These are phyloP conservation scores for Chaetomium fimeti DNA, from an alignment of 495 filamentous ascomycete species.

Conservation along the genomic window DNA sequence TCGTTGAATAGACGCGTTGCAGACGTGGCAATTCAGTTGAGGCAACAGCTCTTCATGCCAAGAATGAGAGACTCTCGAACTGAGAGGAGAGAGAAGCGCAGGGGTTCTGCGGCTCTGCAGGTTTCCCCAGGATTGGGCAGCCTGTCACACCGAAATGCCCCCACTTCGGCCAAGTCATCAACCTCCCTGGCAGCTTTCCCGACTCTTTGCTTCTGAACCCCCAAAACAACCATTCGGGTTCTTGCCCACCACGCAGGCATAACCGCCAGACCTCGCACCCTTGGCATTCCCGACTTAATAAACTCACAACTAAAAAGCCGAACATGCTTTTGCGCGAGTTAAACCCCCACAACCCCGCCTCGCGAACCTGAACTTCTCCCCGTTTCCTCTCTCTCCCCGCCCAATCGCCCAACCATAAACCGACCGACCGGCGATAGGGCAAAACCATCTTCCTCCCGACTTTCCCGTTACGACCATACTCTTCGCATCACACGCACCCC, in stretches of 20 bases:
- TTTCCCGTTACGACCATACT: neutral
- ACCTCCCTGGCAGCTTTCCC: neutral
- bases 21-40: neutral
- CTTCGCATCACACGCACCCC: conserved; percentile 2
- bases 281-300: neutral
- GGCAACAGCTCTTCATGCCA: neutral
- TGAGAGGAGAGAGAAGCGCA: conserved; percentile 3
- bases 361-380: conserved; percentile 1
- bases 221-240: conserved; percentile 7
- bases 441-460: neutral
- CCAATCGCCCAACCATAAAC: conserved; percentile 4
- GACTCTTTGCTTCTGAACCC: neutral
- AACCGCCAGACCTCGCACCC: neutral
- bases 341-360: neutral
- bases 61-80: neutral
- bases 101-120: conserved; percentile 13
- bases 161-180: conserved; percentile 22
- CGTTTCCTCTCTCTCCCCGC: neutral
- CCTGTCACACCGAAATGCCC: conserved; percentile 14
- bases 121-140: conserved; percentile 5
- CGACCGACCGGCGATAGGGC: conserved; percentile 7
- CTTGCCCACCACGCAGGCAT: conserved; percentile 4
- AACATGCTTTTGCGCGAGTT: conserved; percentile 12
- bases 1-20: neutral
- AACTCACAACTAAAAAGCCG: neutral